Evolutionary conservation across 2,329 filamentous ascomycete genomes (phyloP), one percentile per base, ranked within the genome.

Genomic region (Alternaria alternata): DNA sequence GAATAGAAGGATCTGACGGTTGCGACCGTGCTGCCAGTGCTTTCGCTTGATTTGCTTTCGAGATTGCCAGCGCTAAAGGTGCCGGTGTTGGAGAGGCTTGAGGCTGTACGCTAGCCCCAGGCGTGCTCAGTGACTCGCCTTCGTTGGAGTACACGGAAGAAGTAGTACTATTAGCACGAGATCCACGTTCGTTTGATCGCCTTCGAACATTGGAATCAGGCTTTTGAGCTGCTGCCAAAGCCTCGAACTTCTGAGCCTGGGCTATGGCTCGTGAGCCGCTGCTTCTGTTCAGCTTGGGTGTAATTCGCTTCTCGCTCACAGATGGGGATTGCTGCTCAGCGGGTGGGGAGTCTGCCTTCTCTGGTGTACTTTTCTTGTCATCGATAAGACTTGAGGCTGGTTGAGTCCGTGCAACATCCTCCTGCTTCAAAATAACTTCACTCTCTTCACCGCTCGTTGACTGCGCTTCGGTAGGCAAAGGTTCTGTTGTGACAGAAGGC

Each of bases 231-330:
- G 63, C 62, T 39, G 65, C 66, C 67, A 74, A 59, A 8, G 70
- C 63, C 49, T 76, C 74, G 42, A 76, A 76, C 58, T 64, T 70
- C 28, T 74, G 72, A 4, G 74, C 74, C 57, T 76, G 71, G 7
- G 71, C 66, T 28, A 76, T 55, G 3, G 73, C 59, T 62, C 65
- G 64, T 3, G 68, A 65, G 18, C 70, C 70, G 28, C 70, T 74
- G 46, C 61, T 72, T 43, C 73, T 60, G 12, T 60, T 57, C 3
- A 60, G 34, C 26, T 71, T 73, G 2, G 70, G 71, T 3, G 67
- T 72, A 1, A 64, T 61, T 14, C 68, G 62, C 14, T 52, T 72
- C 28, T 70, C 66, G 12, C 26, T 53, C 9, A 52, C 14, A 20
- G 61, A 51, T 7, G 54, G 7, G 7, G 24, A 18, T 20, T 51